Conservation (phyloP, 164 flowering plant genomes). For the Umbellularia californica region DNA sequence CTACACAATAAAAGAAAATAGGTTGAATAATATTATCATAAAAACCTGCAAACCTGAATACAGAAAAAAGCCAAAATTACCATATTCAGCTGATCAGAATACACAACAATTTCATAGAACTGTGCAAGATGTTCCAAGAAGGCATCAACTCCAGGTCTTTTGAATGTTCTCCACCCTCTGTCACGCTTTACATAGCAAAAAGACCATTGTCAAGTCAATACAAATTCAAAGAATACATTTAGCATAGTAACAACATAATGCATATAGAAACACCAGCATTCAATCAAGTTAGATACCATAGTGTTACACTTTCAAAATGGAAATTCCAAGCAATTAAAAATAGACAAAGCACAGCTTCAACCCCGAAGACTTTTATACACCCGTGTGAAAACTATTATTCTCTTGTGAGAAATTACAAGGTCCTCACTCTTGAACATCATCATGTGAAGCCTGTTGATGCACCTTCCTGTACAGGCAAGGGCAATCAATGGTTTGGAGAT, state of each 20-base stretch:
- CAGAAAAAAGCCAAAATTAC: slow-evolving; percentile 27
- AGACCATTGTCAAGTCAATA: not conserved
- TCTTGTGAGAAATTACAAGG: no score
- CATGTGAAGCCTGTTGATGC: no score
- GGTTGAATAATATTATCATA: not conserved
- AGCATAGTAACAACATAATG: not conserved
- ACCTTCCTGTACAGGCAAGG: no score
- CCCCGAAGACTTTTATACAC: no score
- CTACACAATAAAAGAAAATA: slow-evolving; percentile 32
- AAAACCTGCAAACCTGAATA: not conserved
- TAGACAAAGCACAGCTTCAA: no score
- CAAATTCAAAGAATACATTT: slow-evolving; percentile 1
- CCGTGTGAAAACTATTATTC: no score
- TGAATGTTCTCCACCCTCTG: slow-evolving; percentile 93
- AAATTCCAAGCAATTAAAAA: no score
- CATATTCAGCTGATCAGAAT: slow-evolving; percentile 69
- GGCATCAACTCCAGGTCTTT: slow-evolving; percentile 94
- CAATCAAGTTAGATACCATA: no score
- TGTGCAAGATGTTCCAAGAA: slow-evolving; percentile 81
- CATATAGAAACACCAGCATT: not conserved
- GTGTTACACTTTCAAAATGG: no score
- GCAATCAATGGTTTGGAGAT: no score
- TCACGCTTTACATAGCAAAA: slow-evolving; percentile 57
- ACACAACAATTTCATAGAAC: slow-evolving; percentile 82
- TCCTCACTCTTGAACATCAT: no score